These are phyloP conservation scores for Mycena leptocephala DNA, from an alignment of 768 basidiomycete genomes.

Conservation along the genomic window DNA sequence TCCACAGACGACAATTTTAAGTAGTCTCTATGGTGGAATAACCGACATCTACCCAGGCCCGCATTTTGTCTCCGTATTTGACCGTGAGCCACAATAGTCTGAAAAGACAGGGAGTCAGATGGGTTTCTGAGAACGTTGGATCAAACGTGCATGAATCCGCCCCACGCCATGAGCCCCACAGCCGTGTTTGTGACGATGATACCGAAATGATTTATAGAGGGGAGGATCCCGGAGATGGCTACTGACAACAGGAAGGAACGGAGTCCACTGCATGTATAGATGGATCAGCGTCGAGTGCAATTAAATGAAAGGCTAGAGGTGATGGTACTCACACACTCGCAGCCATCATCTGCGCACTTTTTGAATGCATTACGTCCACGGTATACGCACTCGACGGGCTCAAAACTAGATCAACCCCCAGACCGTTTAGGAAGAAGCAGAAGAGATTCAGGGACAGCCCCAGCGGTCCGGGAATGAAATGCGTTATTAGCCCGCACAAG, in stretches of 20 bases:
- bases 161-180: constrained; percentile 56
- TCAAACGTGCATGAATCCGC: constrained; percentile 61
- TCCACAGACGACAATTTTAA: background rate
- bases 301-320: background rate
- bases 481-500: constrained; percentile 55
- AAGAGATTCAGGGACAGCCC: constrained; percentile 59
- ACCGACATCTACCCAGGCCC: constrained; percentile 63
- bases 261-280: constrained; percentile 25
- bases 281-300: background rate
- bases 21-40: constrained; percentile 53
- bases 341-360: constrained; percentile 67
- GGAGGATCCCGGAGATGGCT: constrained; percentile 55
- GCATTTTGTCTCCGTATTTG: constrained; percentile 62
- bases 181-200: constrained; percentile 58
- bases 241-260: constrained; percentile 46
- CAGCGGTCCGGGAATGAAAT: constrained; percentile 54
- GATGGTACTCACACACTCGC: constrained; percentile 52
- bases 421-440: constrained; percentile 60
- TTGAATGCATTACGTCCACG: constrained; percentile 65
- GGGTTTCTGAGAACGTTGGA: background rate
- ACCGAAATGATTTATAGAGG: constrained; percentile 62
- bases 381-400: constrained; percentile 63
- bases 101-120: constrained; percentile 14
- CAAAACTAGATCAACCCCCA: constrained; percentile 65
- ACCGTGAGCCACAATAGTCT: constrained; percentile 66